Evolutionary conservation across 2,329 filamentous ascomycete genomes (phyloP).

Genomic region (Xylaria sp.): DNA sequence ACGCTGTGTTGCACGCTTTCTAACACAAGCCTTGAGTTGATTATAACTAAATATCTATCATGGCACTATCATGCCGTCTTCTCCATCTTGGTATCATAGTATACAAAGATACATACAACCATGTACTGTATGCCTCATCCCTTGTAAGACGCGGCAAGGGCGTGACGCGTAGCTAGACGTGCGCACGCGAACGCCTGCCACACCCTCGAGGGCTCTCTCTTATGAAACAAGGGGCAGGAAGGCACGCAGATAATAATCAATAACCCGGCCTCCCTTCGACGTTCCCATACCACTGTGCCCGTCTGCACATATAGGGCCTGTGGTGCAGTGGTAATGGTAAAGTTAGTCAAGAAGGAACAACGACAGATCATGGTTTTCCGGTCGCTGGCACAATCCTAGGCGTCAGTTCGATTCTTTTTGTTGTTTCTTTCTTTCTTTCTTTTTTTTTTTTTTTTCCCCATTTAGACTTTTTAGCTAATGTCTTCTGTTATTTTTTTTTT

Average conservation of each 20-base stretch:
- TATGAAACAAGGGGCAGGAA: not conserved
- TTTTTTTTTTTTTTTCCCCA: not conserved
- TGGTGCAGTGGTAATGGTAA: not conserved
- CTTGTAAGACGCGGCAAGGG: not conserved
- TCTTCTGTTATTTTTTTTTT: not conserved
- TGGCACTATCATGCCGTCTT: too few relatives aligned
- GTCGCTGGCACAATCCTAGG: not conserved
- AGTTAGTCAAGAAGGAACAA: not conserved
- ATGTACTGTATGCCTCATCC: too few relatives aligned
- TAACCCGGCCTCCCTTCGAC: not conserved
- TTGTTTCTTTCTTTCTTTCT: not conserved
- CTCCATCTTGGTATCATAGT: too few relatives aligned
- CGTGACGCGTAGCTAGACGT: not conserved
- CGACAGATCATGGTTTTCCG: not conserved
- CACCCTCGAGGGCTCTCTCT: not conserved
- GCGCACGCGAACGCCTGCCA: not conserved
- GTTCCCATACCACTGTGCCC: not conserved
- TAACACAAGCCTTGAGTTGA: too few relatives aligned
- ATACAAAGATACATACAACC: too few relatives aligned
- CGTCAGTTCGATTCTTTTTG: constrained; percentile 1
- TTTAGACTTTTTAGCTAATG: not conserved
- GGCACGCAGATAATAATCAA: not conserved
- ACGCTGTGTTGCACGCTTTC: too few relatives aligned
- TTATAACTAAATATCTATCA: too few relatives aligned
- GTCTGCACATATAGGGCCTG: not conserved